Evolutionary conservation across 768 basidiomycete species (phyloP), one percentile per base, ranked within the genome.

Genomic region (Leccinum variicolor): DNA sequence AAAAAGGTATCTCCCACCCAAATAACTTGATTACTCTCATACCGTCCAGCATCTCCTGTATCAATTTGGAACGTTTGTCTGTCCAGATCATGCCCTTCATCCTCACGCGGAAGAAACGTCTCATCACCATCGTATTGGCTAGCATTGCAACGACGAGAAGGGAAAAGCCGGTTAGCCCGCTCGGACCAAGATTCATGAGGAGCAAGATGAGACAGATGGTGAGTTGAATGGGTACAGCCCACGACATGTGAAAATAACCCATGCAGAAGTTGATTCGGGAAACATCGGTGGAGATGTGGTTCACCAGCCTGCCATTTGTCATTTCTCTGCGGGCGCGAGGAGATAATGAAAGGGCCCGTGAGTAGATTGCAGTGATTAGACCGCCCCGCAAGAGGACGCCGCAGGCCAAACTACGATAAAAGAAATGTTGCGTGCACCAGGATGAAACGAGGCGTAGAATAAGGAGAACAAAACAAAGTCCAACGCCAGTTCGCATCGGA

Each of bases 231-330:
- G 36, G 36, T 13, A 17, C 5, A 39, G 36, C n/a, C 36, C 36
- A 39, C 1, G 36, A 39, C 36, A 93, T 86, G 63, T 92, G 90
- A 71, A 92, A 89, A 75, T 86, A 90, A 19, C 86, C 79, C 64
- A 83, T 79, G 64, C 87, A 89, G 64, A 94, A 97, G 68, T 98
- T 94, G 67, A 98, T 90, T 21, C 94, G 83, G 28, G 90, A 93
- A 21, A 95, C 85, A 68, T 94, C 93, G 1, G 90, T 92, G 6
- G 91, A 93, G 59, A 39, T 39, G 36, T 39, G 36, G 36, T 39
- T 39, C 36, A 39, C 36, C 36, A 39, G 8, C 8, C 17, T 89
- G 21, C 94, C 95, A 65, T 92, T 97, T 1, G 90, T 84, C 45
- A 95, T 80, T 9, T 83, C 85, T 1, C 86, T 85, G 7, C 95